phyloP scores from a whole-genome alignment of 2,329 filamentous ascomycete species.

The Knoxdaviesia capensis region DNA sequence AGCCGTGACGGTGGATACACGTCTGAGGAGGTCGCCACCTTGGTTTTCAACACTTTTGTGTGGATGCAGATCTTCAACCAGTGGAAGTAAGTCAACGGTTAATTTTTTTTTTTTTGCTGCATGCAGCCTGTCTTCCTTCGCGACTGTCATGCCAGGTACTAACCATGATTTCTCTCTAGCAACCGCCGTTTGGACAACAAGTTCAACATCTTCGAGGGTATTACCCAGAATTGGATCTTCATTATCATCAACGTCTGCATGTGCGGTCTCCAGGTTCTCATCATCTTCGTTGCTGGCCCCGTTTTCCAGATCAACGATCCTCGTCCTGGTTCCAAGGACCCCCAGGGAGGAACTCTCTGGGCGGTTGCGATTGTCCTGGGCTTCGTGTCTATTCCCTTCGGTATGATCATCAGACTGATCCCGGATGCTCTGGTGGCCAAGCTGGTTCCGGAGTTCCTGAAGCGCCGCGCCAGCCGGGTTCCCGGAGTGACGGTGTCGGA shows the following conservation, averaged over 20 bases:
- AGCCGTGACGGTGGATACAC: conserved; percentile 1
- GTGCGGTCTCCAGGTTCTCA: conserved; percentile 75
- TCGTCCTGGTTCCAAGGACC: conserved; percentile 17
- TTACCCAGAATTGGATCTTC: conserved; percentile 76
- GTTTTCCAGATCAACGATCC: conserved; percentile 48
- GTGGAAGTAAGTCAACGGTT: conserved; percentile 50
- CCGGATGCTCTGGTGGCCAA: conserved; percentile 48
- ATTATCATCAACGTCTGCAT: conserved; percentile 69
- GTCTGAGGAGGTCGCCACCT: conserved; percentile 42
- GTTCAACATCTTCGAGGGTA: conserved; percentile 88
- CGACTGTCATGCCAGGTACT: neutral
- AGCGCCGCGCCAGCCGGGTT: conserved; percentile 22
- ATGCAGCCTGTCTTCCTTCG: neutral
- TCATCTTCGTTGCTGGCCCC: conserved; percentile 65
- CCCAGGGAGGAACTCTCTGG: conserved; percentile 61
- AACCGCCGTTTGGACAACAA: conserved; percentile 86
- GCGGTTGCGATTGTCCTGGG: conserved; percentile 71
- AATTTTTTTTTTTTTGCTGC: neutral
- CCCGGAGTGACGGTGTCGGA: conserved; percentile 42
- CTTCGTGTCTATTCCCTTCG: conserved; percentile 67
- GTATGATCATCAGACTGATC: conserved; percentile 59
- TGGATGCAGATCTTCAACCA: conserved; percentile 99
- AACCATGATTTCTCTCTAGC: conserved; percentile 15
- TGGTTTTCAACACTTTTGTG: conserved; percentile 96
- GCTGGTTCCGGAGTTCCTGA: conserved; percentile 31